Evolutionary conservation across 73 alveolate species (phyloP), one percentile per base, ranked within the genome.

Genomic region (Durusdinium trenchii): DNA sequence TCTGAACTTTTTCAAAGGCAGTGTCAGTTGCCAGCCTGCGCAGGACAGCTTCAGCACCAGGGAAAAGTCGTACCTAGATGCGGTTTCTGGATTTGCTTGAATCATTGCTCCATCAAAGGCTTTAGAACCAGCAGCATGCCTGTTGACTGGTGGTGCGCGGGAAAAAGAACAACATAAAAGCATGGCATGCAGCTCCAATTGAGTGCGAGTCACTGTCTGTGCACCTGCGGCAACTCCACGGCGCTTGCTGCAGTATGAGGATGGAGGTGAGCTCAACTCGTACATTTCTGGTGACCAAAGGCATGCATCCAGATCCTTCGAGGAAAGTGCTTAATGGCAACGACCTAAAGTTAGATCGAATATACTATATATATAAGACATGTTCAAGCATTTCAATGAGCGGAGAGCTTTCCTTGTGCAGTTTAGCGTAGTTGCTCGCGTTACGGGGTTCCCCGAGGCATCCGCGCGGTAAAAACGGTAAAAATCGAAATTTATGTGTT

Each of bases 161-260:
- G 69, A 57, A 57, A 60, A 60, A 1, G 30, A 60, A 60, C 73
- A 60, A 60, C 73, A 2, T 32, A 60, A 60, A 60, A 60, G 73
- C 73, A 60, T 60, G 73, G 73, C 18, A 60, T 23, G 46, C 84
- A 16, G 46, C 26, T 43, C 73, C 73, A 60, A 60, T 32, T 23
- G 30, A n/a, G 6, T 36, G 64, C 98, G 38, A 28, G 75, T 57
- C 20, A 32, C 98, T 6, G 98, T 91, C 46, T 91, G 79, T 38
- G 90, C 48, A 75, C 98, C 98, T 20, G 98, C 90, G 45, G 50
- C 69, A n/a, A 91, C 98, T 10, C 98, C 98, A 38, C 98, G 79
- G 30, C 98, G 73, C 43, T 91, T 91, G 78, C 98, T 91, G 89
- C 98, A 48, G 98, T 69, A 91, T 45, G 61, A 75, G 28, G 87